Conservation (phyloP, 371 early-diverging fungal genomes). For the Mucor sp. region DNA sequence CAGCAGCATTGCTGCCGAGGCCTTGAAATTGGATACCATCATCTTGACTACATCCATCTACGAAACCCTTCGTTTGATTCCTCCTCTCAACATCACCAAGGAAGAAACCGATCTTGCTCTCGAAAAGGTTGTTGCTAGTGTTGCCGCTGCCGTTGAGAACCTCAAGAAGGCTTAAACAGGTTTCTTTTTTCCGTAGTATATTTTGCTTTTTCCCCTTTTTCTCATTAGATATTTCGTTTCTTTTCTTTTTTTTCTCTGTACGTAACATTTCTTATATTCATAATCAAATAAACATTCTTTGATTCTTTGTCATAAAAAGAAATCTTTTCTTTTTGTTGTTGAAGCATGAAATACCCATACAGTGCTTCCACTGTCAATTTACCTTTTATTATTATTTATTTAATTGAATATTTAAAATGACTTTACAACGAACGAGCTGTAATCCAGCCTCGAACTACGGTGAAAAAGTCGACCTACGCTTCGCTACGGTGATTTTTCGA, state of each 20-base stretch:
- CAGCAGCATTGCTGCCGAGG: conserved; percentile 35
- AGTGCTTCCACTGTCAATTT: no score
- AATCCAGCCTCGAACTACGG: no score
- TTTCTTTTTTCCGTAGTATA: not conserved
- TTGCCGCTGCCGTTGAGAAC: conserved; percentile 39
- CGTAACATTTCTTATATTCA: not conserved
- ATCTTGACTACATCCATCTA: conserved; percentile 59
- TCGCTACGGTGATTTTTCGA: no score
- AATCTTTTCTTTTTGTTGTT: not conserved
- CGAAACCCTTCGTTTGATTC: conserved; percentile 60
- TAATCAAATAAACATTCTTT: not conserved
- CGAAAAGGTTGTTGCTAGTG: conserved; percentile 39
- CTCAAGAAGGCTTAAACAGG: conserved; percentile 15
- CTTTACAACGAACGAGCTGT: no score
- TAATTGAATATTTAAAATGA: no score
- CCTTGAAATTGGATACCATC: conserved; percentile 49
- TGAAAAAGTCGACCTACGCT: no score
- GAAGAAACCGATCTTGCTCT: conserved; percentile 54
- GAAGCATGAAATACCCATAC: no score
- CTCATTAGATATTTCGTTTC: not conserved
- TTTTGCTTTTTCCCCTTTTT: not conserved
- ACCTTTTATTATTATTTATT: no score
- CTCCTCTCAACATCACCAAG: conserved; percentile 56
- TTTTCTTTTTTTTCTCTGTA: not conserved
- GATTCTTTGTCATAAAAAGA: not conserved